phyloP scores from a whole-genome alignment of 2,329 filamentous ascomycete genomes.

The Sarocladiaceae sp. region DNA sequence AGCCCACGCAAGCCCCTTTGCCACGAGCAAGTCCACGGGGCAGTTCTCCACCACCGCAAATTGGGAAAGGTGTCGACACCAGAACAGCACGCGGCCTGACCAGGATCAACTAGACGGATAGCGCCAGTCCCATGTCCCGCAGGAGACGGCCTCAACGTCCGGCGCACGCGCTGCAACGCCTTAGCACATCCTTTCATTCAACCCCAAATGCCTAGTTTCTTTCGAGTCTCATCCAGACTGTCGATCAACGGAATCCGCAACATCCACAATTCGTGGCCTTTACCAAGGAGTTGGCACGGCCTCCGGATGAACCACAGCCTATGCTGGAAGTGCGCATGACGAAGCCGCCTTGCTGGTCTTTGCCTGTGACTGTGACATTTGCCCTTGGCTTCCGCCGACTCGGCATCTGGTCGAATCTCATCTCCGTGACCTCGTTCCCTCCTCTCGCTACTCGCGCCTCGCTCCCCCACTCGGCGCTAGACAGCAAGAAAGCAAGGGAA shows the following conservation, averaged over 20 bases:
- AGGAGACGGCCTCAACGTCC: constrained; percentile 7
- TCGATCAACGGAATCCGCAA: constrained; percentile 1
- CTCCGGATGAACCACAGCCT: neutral
- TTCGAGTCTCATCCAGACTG: neutral
- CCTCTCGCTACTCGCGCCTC: neutral
- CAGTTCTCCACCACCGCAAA: neutral
- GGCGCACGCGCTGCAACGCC: constrained; percentile 4
- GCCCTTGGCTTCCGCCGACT: neutral
- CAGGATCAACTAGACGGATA: constrained; percentile 1
- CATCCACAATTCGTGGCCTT: neutral
- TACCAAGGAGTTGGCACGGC: neutral
- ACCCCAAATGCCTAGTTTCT: neutral
- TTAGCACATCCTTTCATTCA: constrained; percentile 8
- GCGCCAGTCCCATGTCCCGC: constrained; percentile 7
- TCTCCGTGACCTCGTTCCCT: neutral
- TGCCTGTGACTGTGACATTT: neutral
- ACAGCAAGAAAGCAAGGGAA: neutral
- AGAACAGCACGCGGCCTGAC: neutral
- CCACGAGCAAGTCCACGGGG: neutral
- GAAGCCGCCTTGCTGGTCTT: neutral
- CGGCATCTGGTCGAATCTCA: neutral
- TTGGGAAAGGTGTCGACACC: constrained; percentile 3
- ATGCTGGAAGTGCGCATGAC: neutral
- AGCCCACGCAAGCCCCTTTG: constrained; percentile 7
- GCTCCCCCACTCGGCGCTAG: neutral